phyloP scores from a whole-genome alignment of 106 monocot genomes.

The Dendrobium officinale region DNA sequence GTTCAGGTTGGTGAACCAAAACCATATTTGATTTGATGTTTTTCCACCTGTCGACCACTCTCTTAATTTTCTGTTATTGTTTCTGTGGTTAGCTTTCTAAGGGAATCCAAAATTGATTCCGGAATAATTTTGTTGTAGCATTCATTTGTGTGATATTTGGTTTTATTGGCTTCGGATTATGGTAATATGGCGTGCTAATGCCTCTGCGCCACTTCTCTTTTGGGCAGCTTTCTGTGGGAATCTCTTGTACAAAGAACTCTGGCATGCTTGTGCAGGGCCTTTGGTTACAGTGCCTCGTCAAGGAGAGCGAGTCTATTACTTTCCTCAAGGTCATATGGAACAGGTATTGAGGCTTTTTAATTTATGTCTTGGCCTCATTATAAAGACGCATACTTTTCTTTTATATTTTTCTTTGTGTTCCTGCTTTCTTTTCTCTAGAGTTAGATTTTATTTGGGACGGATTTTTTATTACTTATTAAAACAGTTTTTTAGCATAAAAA shows the following conservation, averaged over 20 bases:
- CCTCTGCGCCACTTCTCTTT: not conserved
- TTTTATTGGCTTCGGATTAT: not conserved
- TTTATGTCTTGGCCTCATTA: not conserved
- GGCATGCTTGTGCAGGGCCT: constrained; percentile 83
- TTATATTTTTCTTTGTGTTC: too few species aligned
- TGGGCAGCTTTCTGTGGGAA: constrained; percentile 9
- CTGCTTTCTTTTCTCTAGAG: too few species aligned
- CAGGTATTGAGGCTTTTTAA: constrained; percentile 33
- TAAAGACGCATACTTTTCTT: not conserved
- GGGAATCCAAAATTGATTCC: too few species aligned
- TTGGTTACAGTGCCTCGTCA: constrained; percentile 49
- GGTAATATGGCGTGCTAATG: too few species aligned
- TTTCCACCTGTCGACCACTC: too few species aligned
- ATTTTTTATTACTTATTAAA: too few species aligned
- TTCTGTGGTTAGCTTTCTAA: too few species aligned
- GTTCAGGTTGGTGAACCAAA: not conserved
- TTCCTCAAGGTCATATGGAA: constrained; percentile 83
- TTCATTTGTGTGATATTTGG: too few species aligned
- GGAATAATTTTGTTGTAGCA: too few species aligned
- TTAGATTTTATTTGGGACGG: too few species aligned
- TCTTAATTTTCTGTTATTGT: not conserved
- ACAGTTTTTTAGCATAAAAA: too few species aligned
- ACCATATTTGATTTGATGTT: too few species aligned
- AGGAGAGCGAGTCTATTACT: constrained; percentile 66
- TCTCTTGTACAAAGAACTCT: constrained; percentile 52